Percentiles rank a stretch among this genome's conserved stretches.
Evolutionary conservation across 768 basidiomycete species (phyloP).

Genomic region (Mycena epipterygia): DNA sequence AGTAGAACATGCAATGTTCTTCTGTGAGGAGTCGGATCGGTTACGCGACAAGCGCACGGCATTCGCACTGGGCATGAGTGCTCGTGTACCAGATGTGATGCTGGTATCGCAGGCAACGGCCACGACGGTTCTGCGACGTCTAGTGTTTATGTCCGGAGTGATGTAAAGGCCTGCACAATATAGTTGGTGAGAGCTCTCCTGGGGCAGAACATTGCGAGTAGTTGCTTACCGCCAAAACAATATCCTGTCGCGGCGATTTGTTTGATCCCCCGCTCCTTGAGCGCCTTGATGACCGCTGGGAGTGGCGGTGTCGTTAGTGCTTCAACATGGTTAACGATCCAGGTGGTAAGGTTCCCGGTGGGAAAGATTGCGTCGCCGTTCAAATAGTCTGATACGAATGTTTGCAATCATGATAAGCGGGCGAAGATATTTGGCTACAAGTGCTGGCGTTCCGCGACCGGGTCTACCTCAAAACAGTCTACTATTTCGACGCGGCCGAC

Average conservation of each 20-base stretch:
- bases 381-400: slow-evolving; percentile 36
- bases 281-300: slow-evolving; percentile 47
- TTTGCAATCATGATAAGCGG: slow-evolving; percentile 2
- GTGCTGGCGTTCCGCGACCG: too few species aligned
- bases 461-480: too few species aligned
- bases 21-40: too few species aligned
- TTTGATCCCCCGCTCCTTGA: slow-evolving; percentile 52
- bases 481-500: too few species aligned
- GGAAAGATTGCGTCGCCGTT: slow-evolving; percentile 31
- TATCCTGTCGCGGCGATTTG: slow-evolving; percentile 52
- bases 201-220: too few species aligned
- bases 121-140: too few species aligned
- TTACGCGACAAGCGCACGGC: too few species aligned
- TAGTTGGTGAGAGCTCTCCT: too few species aligned
- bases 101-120: too few species aligned
- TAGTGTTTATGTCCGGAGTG: slow-evolving; percentile 27
- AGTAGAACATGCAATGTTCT: too few species aligned
- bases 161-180: slow-evolving; percentile 36
- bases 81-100: too few species aligned
- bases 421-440: background rate
- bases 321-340: slow-evolving; percentile 48
- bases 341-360: slow-evolving; percentile 42
- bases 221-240: slow-evolving; percentile 51
- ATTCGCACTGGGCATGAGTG: too few species aligned
- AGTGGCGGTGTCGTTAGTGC: slow-evolving; percentile 48